phyloP scores from a whole-genome alignment of 169 alveolate species.

The Cryptosporidium meleagridis region DNA sequence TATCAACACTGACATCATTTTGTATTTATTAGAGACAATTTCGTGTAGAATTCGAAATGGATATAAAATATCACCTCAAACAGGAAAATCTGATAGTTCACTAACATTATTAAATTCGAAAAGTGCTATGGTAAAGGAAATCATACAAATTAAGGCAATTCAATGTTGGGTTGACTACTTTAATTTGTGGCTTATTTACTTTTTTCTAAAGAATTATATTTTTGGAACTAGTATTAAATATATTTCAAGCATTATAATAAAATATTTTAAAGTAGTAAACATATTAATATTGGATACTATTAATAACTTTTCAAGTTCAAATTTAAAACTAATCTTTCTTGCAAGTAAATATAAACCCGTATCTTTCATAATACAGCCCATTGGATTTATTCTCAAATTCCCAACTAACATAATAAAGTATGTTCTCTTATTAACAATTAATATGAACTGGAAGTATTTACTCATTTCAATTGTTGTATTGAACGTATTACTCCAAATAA shows the following conservation, averaged over 20 bases:
- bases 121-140: conserved; percentile 9
- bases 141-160: background rate
- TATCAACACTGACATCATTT: conserved; percentile 9
- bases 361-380: background rate
- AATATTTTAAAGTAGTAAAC: conserved; percentile 8
- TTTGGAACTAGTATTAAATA: conserved; percentile 10
- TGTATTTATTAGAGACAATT: background rate
- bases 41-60: conserved; percentile 11
- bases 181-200: conserved; percentile 41
- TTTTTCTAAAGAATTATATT: conserved; percentile 22
- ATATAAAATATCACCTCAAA: background rate
- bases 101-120: conserved; percentile 19
- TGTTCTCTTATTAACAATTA: background rate
- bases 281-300: background rate
- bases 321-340: background rate
- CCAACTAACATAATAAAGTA: conserved; percentile 1
- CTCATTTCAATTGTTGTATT: conserved; percentile 29
- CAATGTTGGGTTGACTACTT: conserved; percentile 63
- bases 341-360: background rate
- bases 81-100: background rate
- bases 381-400: background rate
- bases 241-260: conserved; percentile 5
- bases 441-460: conserved; percentile 56
- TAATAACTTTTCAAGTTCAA: background rate
- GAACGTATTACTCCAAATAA: conserved; percentile 27